Conservation (phyloP, 2,329 filamentous ascomycete species). For the Verticillium albo-atrum region DNA sequence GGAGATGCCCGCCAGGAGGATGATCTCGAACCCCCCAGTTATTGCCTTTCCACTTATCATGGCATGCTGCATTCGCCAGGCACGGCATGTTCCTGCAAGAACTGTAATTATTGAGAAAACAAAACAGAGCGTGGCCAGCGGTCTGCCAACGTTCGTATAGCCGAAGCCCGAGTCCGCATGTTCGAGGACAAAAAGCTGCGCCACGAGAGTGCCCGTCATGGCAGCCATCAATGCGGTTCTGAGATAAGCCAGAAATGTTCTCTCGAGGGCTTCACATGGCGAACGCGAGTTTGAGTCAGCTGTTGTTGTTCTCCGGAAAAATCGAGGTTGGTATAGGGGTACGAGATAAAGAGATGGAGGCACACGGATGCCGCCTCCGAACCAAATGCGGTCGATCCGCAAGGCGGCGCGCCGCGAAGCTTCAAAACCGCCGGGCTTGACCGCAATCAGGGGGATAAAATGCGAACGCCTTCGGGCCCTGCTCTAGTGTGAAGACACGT, state of each 20-base stretch:
- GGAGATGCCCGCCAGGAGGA: conserved; percentile 7
- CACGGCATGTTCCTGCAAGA: conserved; percentile 22
- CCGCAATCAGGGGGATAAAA: not conserved
- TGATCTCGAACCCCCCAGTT: conserved; percentile 23
- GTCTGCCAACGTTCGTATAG: conserved; percentile 57
- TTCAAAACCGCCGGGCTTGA: not conserved
- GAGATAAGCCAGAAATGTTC: conserved; percentile 70
- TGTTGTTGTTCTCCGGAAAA: not conserved
- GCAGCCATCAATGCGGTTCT: conserved; percentile 66
- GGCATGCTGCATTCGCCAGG: conserved; percentile 24
- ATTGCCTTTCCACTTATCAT: conserved; percentile 24
- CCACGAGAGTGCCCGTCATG: conserved; percentile 60
- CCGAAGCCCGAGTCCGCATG: conserved; percentile 40
- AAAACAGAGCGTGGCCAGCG: conserved; percentile 43
- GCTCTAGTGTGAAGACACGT: not conserved
- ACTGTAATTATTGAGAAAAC: conserved; percentile 31
- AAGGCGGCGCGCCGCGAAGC: not conserved
- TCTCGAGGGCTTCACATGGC: conserved; percentile 56
- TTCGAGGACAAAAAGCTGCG: conserved; percentile 60
- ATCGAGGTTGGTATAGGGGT: not conserved
- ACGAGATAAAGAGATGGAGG: not conserved
- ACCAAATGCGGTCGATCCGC: not conserved
- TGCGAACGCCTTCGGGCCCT: not conserved
- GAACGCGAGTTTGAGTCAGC: not conserved
- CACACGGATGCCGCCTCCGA: not conserved